Base-by-base conservation (phyloP, 2,329 filamentous ascomycete species). In the Nemania sp. region DNA sequence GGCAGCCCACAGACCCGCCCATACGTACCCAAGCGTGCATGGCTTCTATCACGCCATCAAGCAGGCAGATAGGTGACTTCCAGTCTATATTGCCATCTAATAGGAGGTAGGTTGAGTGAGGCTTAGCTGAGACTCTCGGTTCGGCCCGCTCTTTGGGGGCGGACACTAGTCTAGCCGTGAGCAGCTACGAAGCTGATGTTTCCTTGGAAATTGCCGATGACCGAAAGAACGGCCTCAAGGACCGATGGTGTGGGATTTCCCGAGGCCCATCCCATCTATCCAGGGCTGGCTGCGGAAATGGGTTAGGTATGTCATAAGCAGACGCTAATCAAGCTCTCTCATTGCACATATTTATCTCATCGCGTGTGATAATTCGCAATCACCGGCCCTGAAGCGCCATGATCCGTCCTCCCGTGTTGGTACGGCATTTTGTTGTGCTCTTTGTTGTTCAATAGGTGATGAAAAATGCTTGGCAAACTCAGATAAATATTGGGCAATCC, bases 21-120 rank as follows among this genome's bases (percentile, higher is more conserved):
- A n/a, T n/a, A n/a, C n/a, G 25, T 29, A 80, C 37, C 75, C 74
- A 13, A 72, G 78, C 65, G 17, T 68, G 69, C 64, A 69, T 67
- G 17, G 78, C 77, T 63, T 80, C 79, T 58, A 75, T 72, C 13
- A 77, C 73, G 25, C 78, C 78, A 0, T 80, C 71, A 12, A 80
- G 68, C 47, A 79, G 78, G 2, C 79, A 73, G n/a, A 78, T 67
- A 73, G n/a, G 77, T 67, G 0, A 74, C 77, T 2, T 77, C 72
- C 2, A 79, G 45, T 4, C 64, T 66, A 17, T 42, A 29, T 7
- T 7, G 25, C 7, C 25, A 7, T 7, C 25, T 29, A 29, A 13
- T 12, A n/a, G n/a, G n/a, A 18, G 5, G 17, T 25, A 17, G 12
- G 35, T 3, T 29, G 7, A 7, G 3, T 29, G 25, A 29, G 25